Base-by-base conservation (phyloP, 305 asterid species). In the Fraxinus dipetala region DNA sequence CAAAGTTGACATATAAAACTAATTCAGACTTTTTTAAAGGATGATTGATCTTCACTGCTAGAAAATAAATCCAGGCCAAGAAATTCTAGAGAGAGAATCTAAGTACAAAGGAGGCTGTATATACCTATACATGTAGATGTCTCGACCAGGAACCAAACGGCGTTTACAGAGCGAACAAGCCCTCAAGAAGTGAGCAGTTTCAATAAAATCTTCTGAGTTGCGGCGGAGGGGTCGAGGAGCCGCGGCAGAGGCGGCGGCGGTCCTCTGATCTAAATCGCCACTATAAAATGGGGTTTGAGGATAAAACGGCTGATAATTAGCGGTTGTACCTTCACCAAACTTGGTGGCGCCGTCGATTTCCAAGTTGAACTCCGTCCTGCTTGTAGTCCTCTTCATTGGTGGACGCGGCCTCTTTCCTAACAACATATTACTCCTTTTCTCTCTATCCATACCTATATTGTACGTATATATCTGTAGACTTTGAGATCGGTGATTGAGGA, bases 121-220 rank as follows among this genome's bases (percentile, higher is more conserved):
- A 22, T 91, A 94, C 98, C 95, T 91, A 76, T 95, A 95, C 97
- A 95, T 95, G 89, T 84, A 93, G 85, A 95, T 92, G 83, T 95
- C 98, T 11, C 87, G 96, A 6, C 89, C 93, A 3, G 94, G 93
- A 83, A 89, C 75, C 80, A 95, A 88, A 4, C 90, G 93, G 84
- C 92, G 92, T 28, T 90, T 85, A 85, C 98, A 95, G 20, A 92
- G 92, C 72, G 85, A 79, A 78, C 98, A 95, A 76, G 87, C 88
- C 84, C 88, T 95, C 85, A 95, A 67, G 86, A 95, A 95, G 76
- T 77, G 81, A 56, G 96, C 86, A 14, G 93, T 83, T 80, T 86
- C 92, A 18, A 79, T 73, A 5, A 84, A 85, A 67, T 90, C 97
- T 5, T 80, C 89, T 9, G 98, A 92, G 87, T 83, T 90, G 40